A percentile compares a stretch with the other conserved stretches of the same genome.
These are phyloP conservation scores for Xylaria sp. DNA, from an alignment of 2,329 filamentous ascomycete species.

Conservation along the genomic window DNA sequence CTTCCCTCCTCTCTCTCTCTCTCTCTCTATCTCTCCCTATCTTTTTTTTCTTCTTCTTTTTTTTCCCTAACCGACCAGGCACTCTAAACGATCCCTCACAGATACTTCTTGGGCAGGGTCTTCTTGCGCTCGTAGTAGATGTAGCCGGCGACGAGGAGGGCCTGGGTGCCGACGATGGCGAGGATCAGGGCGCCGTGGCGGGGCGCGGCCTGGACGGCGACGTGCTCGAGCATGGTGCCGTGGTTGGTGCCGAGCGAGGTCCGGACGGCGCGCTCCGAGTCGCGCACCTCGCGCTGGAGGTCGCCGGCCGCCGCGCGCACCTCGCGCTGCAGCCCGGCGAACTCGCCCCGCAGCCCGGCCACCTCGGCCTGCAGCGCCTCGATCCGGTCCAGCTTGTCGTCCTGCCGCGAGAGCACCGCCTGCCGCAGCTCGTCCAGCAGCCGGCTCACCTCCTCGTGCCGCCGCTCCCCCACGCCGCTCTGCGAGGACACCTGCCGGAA, in stretches of 20 bases:
- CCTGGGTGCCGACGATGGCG: slow-evolving; percentile 74
- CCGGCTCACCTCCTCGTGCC: slow-evolving; percentile 57
- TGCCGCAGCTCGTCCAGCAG: slow-evolving; percentile 51
- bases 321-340: slow-evolving; percentile 60
- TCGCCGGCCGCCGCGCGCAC: slow-evolving; percentile 60
- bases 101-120: slow-evolving; percentile 86
- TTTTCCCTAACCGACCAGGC: not conserved
- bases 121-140: slow-evolving; percentile 79
- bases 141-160: slow-evolving; percentile 70
- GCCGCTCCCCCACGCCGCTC: slow-evolving; percentile 55
- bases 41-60: not conserved
- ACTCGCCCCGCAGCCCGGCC: slow-evolving; percentile 49
- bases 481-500: slow-evolving; percentile 59
- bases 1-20: too few species aligned
- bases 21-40: too few species aligned
- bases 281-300: slow-evolving; percentile 51
- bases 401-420: too few species aligned
- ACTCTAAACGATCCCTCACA: slow-evolving; percentile 51
- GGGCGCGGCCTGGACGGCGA: slow-evolving; percentile 49
- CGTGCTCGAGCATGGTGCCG: slow-evolving; percentile 50
- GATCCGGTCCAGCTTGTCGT: slow-evolving; percentile 48
- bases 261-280: slow-evolving; percentile 56
- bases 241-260: slow-evolving; percentile 55
- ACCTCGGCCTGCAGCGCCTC: slow-evolving; percentile 49
- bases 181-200: slow-evolving; percentile 62